A percentile compares a stretch with the other conserved stretches of the same genome.
Evolutionary conservation across 2,329 filamentous ascomycete species (phyloP).

Genomic region (Colletotrichum viniferum): DNA sequence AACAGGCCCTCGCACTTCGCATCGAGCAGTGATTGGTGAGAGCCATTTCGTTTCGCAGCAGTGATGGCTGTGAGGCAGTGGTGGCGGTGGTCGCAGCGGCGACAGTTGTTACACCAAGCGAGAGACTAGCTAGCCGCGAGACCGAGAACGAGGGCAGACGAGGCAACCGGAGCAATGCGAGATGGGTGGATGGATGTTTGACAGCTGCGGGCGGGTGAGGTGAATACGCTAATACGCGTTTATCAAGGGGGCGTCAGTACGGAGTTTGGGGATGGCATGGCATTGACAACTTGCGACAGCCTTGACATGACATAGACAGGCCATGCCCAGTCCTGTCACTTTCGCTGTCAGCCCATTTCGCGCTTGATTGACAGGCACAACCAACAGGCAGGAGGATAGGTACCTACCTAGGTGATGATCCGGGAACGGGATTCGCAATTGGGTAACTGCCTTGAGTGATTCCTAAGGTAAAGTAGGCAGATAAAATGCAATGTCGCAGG

Average conservation of each 20-base stretch:
- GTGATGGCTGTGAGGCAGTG: not conserved
- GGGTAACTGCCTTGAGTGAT: not conserved
- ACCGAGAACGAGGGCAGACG: not conserved
- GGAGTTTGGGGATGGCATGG: not conserved
- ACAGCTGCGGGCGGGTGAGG: not conserved
- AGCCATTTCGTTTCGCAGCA: not conserved
- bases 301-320: not conserved
- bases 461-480: not conserved
- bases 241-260: not conserved
- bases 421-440: not conserved
- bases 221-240: conserved; percentile 6
- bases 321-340: not conserved
- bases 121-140: not conserved
- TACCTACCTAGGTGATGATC: not conserved
- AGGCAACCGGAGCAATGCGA: not conserved
- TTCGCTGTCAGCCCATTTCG: not conserved
- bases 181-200: not conserved
- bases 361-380: not conserved
- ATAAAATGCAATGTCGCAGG: not conserved
- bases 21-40: not conserved
- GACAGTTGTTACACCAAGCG: not conserved
- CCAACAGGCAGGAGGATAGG: not conserved
- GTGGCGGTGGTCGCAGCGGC: not conserved
- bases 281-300: not conserved
- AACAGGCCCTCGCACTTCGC: not conserved